These are phyloP conservation scores for Cynanchum wilfordii DNA, from an alignment of 257 asterid genomes.

Conservation along the genomic window DNA sequence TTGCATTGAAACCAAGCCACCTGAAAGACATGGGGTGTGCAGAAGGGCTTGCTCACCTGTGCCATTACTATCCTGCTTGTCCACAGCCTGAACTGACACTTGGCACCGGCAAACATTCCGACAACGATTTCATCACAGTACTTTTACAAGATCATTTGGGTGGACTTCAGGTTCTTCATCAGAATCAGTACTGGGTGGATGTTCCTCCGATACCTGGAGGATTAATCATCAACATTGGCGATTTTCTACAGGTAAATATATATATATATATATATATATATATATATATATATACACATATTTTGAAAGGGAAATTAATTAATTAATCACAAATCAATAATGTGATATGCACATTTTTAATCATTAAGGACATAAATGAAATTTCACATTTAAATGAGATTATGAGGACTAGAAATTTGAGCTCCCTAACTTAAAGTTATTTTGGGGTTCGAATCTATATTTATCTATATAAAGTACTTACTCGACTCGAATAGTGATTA, in stretches of 20 bases:
- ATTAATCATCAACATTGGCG: conserved; percentile 9
- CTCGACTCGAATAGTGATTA: too few species aligned
- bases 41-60: background rate
- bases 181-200: conserved; percentile 11
- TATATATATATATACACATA: too few species aligned
- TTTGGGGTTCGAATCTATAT: too few species aligned
- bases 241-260: conserved; percentile 5
- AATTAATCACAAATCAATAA: too few species aligned
- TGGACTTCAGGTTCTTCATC: conserved; percentile 12
- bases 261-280: too few species aligned
- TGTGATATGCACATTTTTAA: too few species aligned
- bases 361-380: too few species aligned
- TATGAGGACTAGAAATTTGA: too few species aligned
- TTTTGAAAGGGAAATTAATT: too few species aligned
- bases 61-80: conserved; percentile 2
- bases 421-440: too few species aligned
- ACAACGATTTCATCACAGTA: conserved; percentile 1
- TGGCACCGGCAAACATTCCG: conserved; percentile 1
- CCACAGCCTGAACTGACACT: conserved; percentile 3
- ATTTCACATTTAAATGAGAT: too few species aligned
- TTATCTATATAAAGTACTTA: too few species aligned
- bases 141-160: conserved; percentile 2
- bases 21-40: conserved; percentile 7
- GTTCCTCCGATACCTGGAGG: conserved; percentile 4
- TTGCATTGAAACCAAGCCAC: background rate